Evolutionary conservation across 2,329 filamentous ascomycete genomes (phyloP).

Genomic region (Colletotrichum lindemuthianum): DNA sequence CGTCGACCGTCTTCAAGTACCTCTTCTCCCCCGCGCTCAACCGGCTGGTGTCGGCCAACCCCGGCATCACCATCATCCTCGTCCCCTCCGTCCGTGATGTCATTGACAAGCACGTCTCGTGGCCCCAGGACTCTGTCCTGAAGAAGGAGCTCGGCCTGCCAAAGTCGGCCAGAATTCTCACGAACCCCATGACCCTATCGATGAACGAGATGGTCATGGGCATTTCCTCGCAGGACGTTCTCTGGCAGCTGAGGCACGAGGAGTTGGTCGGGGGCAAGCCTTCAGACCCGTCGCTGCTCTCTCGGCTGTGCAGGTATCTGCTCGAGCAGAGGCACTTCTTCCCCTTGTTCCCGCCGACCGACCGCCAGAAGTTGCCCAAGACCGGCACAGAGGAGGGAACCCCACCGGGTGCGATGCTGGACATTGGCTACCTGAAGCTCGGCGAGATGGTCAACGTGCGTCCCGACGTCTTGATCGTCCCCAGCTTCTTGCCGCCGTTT

Average conservation of each 20-base stretch:
- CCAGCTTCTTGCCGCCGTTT: slow-evolving; percentile 86
- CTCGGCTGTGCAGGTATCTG: slow-evolving; percentile 78
- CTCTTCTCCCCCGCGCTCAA: slow-evolving; percentile 80
- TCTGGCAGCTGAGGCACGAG: slow-evolving; percentile 83
- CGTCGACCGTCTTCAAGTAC: slow-evolving; percentile 84
- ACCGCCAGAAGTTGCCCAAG: slow-evolving; percentile 73
- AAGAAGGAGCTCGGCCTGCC: slow-evolving; percentile 81
- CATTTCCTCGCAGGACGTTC: slow-evolving; percentile 83
- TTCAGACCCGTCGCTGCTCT: slow-evolving; percentile 69
- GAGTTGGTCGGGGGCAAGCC: slow-evolving; percentile 72
- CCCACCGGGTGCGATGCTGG: slow-evolving; percentile 80
- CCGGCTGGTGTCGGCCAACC: slow-evolving; percentile 75
- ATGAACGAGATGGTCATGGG: slow-evolving; percentile 89
- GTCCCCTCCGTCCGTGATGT: slow-evolving; percentile 86
- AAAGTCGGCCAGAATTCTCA: slow-evolving; percentile 79
- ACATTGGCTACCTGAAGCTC: slow-evolving; percentile 85
- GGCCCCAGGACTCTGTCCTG: slow-evolving; percentile 74
- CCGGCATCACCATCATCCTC: slow-evolving; percentile 82
- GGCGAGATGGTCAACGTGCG: slow-evolving; percentile 89
- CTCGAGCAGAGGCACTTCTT: slow-evolving; percentile 93
- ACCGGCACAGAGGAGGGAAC: slow-evolving; percentile 68
- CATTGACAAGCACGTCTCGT: slow-evolving; percentile 84
- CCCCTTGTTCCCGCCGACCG: slow-evolving; percentile 85
- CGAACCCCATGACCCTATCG: slow-evolving; percentile 89
- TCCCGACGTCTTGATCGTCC: slow-evolving; percentile 85